These are phyloP conservation scores for Aspergillus baeticus DNA, from an alignment of 495 filamentous ascomycete species.

Conservation along the genomic window DNA sequence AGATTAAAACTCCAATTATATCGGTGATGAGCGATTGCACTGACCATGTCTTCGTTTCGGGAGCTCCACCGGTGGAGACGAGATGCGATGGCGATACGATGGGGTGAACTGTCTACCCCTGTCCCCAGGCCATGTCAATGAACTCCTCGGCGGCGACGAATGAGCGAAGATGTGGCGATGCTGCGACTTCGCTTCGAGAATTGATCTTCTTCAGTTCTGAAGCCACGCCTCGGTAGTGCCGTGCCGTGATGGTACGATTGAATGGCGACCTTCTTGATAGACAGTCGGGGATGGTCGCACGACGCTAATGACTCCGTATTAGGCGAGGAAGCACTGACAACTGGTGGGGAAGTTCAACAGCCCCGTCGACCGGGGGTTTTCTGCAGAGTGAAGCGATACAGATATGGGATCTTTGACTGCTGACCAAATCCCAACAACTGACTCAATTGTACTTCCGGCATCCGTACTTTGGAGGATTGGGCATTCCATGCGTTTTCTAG, in stretches of 20 bases:
- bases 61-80: slow-evolving; percentile 7
- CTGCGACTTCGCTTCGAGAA: background rate
- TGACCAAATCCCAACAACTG: too few relatives aligned
- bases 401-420: too few relatives aligned
- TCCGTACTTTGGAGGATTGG: too few relatives aligned
- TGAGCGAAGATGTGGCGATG: background rate
- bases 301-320: background rate
- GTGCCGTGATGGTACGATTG: background rate
- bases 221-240: background rate
- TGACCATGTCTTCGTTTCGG: slow-evolving; percentile 9
- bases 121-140: background rate
- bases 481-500: too few relatives aligned
- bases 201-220: background rate
- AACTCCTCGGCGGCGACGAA: background rate
- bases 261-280: background rate
- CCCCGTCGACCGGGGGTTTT: background rate
- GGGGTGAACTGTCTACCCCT: slow-evolving; percentile 9
- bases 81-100: slow-evolving; percentile 1
- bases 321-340: background rate
- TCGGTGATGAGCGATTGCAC: slow-evolving; percentile 3
- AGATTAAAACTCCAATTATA: background rate
- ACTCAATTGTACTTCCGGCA: too few relatives aligned
- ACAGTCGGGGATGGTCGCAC: background rate
- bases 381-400: background rate
- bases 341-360: background rate